Conservation (phyloP, 2,329 filamentous ascomycete genomes). For the Lasiodiplodia hormozganensis region DNA sequence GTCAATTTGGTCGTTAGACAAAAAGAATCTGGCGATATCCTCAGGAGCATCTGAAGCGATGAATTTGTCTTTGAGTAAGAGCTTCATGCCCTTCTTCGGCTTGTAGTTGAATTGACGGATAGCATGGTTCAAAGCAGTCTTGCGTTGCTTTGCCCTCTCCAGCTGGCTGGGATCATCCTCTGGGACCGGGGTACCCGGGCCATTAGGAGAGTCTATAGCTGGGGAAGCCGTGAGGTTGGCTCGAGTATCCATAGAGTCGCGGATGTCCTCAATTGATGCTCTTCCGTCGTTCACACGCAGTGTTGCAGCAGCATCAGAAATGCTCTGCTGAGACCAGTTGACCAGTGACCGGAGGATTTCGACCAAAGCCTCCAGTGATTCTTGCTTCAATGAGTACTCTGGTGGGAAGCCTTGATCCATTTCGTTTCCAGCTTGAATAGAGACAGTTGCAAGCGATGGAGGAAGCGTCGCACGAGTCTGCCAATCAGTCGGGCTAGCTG, state of each 20-base stretch:
- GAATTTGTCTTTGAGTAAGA: conserved; percentile 83
- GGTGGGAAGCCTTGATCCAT: conserved; percentile 76
- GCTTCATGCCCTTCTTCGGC: conserved; percentile 89
- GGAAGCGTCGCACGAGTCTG: conserved; percentile 84
- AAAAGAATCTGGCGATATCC: conserved; percentile 84
- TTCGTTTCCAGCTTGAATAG: conserved; percentile 65
- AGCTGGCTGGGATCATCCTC: conserved; percentile 93
- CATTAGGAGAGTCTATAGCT: conserved; percentile 19
- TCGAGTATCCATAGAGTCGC: conserved; percentile 79
- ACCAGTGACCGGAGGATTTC: conserved; percentile 89
- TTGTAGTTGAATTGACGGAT: conserved; percentile 97
- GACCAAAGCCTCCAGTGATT: conserved; percentile 86
- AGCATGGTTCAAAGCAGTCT: conserved; percentile 88
- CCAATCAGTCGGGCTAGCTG: conserved; percentile 71
- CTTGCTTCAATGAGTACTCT: conserved; percentile 90
- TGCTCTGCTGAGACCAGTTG: conserved; percentile 83
- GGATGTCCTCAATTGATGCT: conserved; percentile 62
- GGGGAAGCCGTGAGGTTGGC: conserved; percentile 35
- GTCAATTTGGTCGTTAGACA: conserved; percentile 82
- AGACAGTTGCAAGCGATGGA: conserved; percentile 81
- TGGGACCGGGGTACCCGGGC: conserved; percentile 42
- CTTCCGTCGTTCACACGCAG: conserved; percentile 51
- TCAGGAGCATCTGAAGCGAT: conserved; percentile 78
- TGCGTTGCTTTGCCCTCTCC: conserved; percentile 93
- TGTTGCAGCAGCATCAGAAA: conserved; percentile 54